Evolutionary conservation across 305 asterid species (phyloP), one percentile per base, ranked within the genome.

Genomic region (Stenogyne calaminthoides): DNA sequence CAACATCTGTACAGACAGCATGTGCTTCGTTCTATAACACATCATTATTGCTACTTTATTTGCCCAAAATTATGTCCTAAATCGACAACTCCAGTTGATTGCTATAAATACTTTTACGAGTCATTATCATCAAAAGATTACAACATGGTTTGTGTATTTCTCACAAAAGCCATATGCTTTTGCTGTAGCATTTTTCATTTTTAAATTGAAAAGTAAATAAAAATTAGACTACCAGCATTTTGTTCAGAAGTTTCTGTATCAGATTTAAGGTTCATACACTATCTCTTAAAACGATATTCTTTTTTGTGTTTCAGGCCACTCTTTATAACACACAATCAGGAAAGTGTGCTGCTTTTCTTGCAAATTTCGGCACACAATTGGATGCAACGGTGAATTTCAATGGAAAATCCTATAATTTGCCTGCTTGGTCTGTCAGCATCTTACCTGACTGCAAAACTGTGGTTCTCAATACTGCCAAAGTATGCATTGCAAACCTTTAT

Each of bases 361-460:
- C 99, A 67, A 95, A 95, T 72, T 18, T 73, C 5, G 93, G 77
- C 51, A 85, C 91, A 55, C 80, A 87, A 71, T 84, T 95, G 2
- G 97, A 84, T 68, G 88, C 86, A 16, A 82, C 84, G 2, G 97
- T 88, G 81, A 86, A 73, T 61, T 95, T 93, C 78, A 87, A 84
- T 5, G 97, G 97, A 40, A 85, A 84, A 49, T 88, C 98, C 47
- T 95, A 93, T 61, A 78, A 68, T 60, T 78, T 95, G 84, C 97
- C 98, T 22, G 96, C 96, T 25, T 93, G 98, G 98, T 93, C 97
- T 39, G 97, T 95, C 78, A 93, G 98, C 93, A 88, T 95, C 83
- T 84, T 95, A 79, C 97, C 98, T 9, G 98, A 95, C 86, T 93
- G 99, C 93, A 87, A 87, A 80, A 89, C 71, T 52, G 99, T 91